Base-by-base conservation (phyloP, 768 basidiomycete genomes). In the Boletus speciosus region DNA sequence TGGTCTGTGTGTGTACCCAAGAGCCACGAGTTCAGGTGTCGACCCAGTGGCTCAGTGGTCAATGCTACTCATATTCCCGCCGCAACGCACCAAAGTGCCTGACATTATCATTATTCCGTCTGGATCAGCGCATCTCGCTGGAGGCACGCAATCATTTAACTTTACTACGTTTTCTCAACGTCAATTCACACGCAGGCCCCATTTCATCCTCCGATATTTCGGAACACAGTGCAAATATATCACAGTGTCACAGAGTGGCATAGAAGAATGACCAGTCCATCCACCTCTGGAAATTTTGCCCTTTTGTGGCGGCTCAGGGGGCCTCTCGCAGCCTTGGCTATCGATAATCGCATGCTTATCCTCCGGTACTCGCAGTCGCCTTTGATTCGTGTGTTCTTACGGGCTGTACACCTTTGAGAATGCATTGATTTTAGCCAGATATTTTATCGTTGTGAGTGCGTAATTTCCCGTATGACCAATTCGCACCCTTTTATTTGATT, bases 281-380 rank as follows among this genome's bases (percentile, higher is more conserved):
- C 52, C 44, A 57, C 46, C 61, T 66, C 64, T 57, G 51, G 53
- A 54, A 64, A 51, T 52, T 61, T 58, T 47, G 46, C 51, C 57
- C 56, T 69, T 67, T 67, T 69, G 58, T 69, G 58, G 62, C 62
- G 56, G 49, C 58, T 56, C 55, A 57, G 56, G 55, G 59, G 55
- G 31, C 44, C 35, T 45, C 43, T 57, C 42, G 62, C 67, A 57
- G 58, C 50, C 49, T 42, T 57, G 58, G 55, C 40, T 45, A 63
- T 66, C 55, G 62, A 71, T 64, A 57, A 62, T 65, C 51, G 40
- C 25, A 54, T 55, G 56, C 61, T 55, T 66, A 66, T 63, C 67
- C 53, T 39, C 49, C 31, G 21, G 47, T 29, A 34, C 51, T 36
- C 49, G 54, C 29, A 10, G 47, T 49, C 34, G 31, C 38, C 44